These are phyloP conservation scores for Pseudoscleropodium purum DNA, from an alignment of 225 moss, liverwort and hornwort genomes.

Conservation along the genomic window DNA sequence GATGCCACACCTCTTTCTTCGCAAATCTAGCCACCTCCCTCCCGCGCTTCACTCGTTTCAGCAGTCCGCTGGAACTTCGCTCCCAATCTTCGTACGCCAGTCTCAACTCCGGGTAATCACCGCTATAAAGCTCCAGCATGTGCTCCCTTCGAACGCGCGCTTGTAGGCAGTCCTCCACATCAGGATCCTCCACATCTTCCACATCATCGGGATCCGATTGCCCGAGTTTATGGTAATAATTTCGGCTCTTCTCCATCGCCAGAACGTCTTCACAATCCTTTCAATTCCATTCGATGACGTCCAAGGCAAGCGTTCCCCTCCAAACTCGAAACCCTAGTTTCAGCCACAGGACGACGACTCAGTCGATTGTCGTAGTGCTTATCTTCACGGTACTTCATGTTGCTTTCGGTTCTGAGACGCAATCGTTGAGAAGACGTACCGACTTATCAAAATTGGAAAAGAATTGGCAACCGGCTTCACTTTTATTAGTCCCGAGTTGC, in stretches of 20 bases:
- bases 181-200: constrained; percentile 21
- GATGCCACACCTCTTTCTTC: constrained; percentile 9
- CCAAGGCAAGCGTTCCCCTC: not conserved
- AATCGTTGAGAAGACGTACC: not conserved
- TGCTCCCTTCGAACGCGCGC: constrained; percentile 22
- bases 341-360: not conserved
- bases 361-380: not conserved
- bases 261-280: not conserved
- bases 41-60: constrained; percentile 14
- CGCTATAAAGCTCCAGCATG: constrained; percentile 42
- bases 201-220: constrained; percentile 2
- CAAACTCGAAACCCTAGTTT: constrained; percentile 5
- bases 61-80: not conserved
- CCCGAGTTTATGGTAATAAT: not conserved
- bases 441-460: not conserved
- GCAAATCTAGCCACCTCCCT: constrained; percentile 1
- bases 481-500: not conserved
- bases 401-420: not conserved
- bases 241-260: constrained; percentile 11
- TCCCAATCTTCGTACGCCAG: constrained; percentile 30
- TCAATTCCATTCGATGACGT: not conserved
- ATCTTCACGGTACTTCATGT: not conserved
- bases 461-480: not conserved
- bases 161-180: not conserved
- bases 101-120: constrained; percentile 17